Conservation (phyloP, 805 yeast genomes). For the Candida berthetii region DNA sequence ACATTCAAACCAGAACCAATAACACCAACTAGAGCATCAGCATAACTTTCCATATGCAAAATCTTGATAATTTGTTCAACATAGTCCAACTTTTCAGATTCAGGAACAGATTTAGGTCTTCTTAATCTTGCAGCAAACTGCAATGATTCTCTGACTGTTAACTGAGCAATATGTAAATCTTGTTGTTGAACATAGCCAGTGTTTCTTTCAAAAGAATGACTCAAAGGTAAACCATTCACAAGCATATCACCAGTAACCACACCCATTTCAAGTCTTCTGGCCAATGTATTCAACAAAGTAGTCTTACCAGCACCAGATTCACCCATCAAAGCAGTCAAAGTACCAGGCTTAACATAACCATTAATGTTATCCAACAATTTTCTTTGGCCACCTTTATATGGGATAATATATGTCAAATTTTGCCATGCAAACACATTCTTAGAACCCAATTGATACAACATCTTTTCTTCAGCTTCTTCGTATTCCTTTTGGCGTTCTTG, state of each 20-base stretch:
- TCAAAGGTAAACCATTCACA: slow-evolving; percentile 47
- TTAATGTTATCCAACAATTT: slow-evolving; percentile 45
- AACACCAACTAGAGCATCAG: slow-evolving; percentile 40
- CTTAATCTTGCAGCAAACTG: slow-evolving; percentile 45
- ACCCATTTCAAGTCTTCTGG: slow-evolving; percentile 47
- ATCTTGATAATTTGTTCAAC: slow-evolving; percentile 45
- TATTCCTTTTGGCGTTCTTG: slow-evolving; percentile 3
- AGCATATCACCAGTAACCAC: slow-evolving; percentile 52
- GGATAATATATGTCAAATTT: slow-evolving; percentile 26
- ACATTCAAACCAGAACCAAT: slow-evolving; percentile 49
- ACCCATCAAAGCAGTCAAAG: slow-evolving; percentile 49
- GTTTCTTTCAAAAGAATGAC: slow-evolving; percentile 44
- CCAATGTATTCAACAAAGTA: slow-evolving; percentile 45
- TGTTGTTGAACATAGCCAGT: slow-evolving; percentile 59
- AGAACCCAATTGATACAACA: slow-evolving; percentile 21
- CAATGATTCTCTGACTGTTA: slow-evolving; percentile 49
- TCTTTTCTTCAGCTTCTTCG: slow-evolving; percentile 7
- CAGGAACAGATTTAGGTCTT: slow-evolving; percentile 35
- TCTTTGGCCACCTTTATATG: slow-evolving; percentile 27
- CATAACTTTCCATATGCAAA: slow-evolving; percentile 44
- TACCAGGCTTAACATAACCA: slow-evolving; percentile 72
- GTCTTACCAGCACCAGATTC: slow-evolving; percentile 64
- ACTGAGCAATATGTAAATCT: slow-evolving; percentile 44
- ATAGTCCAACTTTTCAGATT: slow-evolving; percentile 39
- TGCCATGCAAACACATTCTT: slow-evolving; percentile 25